Evolutionary conservation across 768 basidiomycete genomes (phyloP).

Genomic region (Butyriboletus loyo): DNA sequence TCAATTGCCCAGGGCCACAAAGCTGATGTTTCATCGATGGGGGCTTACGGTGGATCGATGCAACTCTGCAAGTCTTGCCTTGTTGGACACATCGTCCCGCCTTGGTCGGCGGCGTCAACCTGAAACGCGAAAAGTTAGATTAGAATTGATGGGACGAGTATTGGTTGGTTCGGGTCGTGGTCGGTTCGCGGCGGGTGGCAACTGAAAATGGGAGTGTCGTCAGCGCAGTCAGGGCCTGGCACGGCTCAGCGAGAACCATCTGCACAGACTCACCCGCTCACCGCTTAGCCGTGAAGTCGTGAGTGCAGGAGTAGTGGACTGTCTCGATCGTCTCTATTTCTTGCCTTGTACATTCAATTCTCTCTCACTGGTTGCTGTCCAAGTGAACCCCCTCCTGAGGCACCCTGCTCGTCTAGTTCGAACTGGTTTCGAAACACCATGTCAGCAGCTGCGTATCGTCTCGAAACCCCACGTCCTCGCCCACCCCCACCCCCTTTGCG

Average conservation of each 20-base stretch:
- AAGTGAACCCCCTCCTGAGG: neutral
- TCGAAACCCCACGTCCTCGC: slow-evolving; percentile 62
- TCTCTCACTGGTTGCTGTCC: slow-evolving; percentile 6
- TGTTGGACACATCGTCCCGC: neutral
- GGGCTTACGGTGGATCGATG: neutral
- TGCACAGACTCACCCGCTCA: slow-evolving; percentile 9
- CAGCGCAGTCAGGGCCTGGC: slow-evolving; percentile 29
- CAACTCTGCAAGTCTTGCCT: neutral
- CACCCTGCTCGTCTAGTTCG: slow-evolving; percentile 21
- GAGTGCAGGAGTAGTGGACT: neutral
- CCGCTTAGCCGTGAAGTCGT: slow-evolving; percentile 6
- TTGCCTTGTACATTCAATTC: slow-evolving; percentile 19
- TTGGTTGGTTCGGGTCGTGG: slow-evolving; percentile 4
- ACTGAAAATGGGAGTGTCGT: slow-evolving; percentile 27
- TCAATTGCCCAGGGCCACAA: too few species aligned
- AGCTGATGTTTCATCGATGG: slow-evolving; percentile 1
- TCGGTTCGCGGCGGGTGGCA: slow-evolving; percentile 9
- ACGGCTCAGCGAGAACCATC: slow-evolving; percentile 27
- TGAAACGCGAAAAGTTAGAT: neutral
- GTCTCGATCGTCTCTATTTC: slow-evolving; percentile 10
- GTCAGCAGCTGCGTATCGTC: slow-evolving; percentile 61
- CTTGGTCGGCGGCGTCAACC: neutral
- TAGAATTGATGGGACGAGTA: neutral
- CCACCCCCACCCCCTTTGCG: slow-evolving; percentile 58
- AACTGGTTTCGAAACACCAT: slow-evolving; percentile 42